A percentile compares a stretch with the other conserved stretches of the same genome.
Evolutionary conservation across 2,329 filamentous ascomycete genomes (phyloP).

Genomic region (Thielaviopsis cerberus): DNA sequence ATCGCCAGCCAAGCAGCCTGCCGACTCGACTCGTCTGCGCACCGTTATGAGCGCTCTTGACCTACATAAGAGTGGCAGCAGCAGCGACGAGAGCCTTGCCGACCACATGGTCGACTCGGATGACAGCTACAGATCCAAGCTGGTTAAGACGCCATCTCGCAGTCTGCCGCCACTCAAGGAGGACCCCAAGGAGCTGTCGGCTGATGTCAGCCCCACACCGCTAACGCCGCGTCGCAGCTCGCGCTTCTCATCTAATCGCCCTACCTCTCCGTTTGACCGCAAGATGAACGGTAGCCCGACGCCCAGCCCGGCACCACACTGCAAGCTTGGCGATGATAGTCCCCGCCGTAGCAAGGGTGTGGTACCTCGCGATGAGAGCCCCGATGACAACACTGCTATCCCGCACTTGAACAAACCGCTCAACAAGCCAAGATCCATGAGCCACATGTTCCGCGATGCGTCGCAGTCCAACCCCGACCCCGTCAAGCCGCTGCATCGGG

Average conservation of each 20-base stretch:
- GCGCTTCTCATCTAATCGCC: background rate
- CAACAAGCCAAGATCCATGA: conserved; percentile 1
- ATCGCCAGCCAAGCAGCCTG: background rate
- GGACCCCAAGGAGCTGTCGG: background rate
- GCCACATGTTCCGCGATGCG: conserved; percentile 7
- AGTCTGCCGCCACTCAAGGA: background rate
- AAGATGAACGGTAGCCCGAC: background rate
- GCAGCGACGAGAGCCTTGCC: background rate
- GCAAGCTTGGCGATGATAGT: conserved; percentile 19
- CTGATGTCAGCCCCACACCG: background rate
- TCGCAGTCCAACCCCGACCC: conserved; percentile 2
- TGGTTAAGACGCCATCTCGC: background rate
- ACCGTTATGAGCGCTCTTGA: conserved; percentile 5
- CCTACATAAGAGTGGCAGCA: background rate
- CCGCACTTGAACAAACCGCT: conserved; percentile 9
- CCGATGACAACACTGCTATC: conserved; percentile 13
- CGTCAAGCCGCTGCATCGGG: conserved; percentile 15
- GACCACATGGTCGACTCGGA: background rate
- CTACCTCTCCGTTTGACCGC: background rate
- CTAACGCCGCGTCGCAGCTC: background rate
- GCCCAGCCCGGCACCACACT: conserved; percentile 15
- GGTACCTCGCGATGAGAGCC: conserved; percentile 10
- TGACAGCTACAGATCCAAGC: background rate
- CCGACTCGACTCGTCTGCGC: conserved; percentile 4
- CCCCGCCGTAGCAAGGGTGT: conserved; percentile 34